Conservation (phyloP, 345 rosid genomes). For the Salix viminalis region DNA sequence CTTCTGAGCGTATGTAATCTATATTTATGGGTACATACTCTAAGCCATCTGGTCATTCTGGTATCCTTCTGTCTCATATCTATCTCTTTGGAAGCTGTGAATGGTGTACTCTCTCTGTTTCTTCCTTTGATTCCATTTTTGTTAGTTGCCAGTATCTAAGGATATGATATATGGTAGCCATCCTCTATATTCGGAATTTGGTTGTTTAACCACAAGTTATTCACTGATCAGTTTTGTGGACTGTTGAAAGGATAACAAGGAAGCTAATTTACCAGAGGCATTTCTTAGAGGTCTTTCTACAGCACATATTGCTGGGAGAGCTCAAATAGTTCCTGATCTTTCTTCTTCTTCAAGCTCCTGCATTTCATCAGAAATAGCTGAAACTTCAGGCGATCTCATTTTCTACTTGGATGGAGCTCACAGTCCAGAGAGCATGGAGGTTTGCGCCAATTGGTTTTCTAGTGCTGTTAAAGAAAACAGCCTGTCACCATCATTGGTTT, state of each 20-base stretch:
- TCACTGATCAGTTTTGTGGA: constrained; percentile 15
- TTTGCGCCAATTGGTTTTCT: constrained; percentile 84
- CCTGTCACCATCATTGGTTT: constrained; percentile 17
- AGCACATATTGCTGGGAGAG: constrained; percentile 77
- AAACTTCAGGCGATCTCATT: constrained; percentile 53
- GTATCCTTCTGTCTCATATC: background rate
- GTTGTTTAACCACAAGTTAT: constrained; percentile 5
- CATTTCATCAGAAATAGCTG: constrained; percentile 24
- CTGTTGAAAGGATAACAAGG: constrained; percentile 36
- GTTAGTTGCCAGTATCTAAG: background rate
- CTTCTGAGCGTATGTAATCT: background rate
- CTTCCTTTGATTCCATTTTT: background rate
- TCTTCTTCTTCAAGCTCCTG: constrained; percentile 24
- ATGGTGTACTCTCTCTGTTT: background rate
- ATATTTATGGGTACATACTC: background rate
- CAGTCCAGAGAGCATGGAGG: constrained; percentile 97
- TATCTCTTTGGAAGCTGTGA: background rate
- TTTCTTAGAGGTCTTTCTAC: constrained; percentile 79
- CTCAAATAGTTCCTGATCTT: constrained; percentile 59
- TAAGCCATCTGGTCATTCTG: background rate
- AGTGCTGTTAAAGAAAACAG: constrained; percentile 40
- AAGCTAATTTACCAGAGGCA: constrained; percentile 46
- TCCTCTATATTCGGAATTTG: background rate
- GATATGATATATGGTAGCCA: background rate
- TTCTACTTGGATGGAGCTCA: constrained; percentile 98